Evolutionary conservation across 768 basidiomycete genomes (phyloP), one percentile per base, ranked within the genome.

Genomic region (Tephrocybe sp.): DNA sequence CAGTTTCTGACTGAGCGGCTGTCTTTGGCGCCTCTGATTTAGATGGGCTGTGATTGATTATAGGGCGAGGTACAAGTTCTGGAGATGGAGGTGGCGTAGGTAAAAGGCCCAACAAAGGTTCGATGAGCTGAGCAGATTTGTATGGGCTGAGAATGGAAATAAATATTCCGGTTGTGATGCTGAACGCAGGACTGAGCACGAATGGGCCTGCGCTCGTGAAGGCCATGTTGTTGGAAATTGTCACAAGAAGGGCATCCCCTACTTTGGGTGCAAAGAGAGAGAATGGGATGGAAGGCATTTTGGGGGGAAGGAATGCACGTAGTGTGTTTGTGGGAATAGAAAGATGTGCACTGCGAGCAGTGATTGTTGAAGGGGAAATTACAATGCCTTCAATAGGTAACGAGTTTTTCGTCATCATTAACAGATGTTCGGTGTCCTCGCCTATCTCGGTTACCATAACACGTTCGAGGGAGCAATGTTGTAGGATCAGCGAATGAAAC

Each of bases 1-100:
- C 27, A 11, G 27, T 11, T 11, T 29, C 6, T 29, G 27, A 29
- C 11, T 11, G n/a, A n/a, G n/a, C 27, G 27, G 5, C 27, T 5
- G 27, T 5, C 27, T 29, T 29, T n/a, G n/a, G n/a, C 11, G 27
- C 27, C 6, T 5, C 27, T 5, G 27, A 5, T 5, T 34, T 21
- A 11, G 38, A 47, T 19, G 19, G 19, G 12, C 31, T 34, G 23
- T 25, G 34, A 11, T 34, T 30, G 24, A 10, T 15, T 11, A 34
- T n/a, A 23, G 8, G 12, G 19, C 50, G 16, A 6, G 65, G 59
- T 16, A 50, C 53, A 24, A 69, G 48, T 29, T 57, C 60, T 8
- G 73, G 72, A 29, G 72, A 72, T 7, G 65, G 65, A 13, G 72
- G 71, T 9, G 71, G 71, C 13, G 70, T 72, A 4, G 69, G 71